Percentiles rank a stretch among this genome's conserved stretches.
Evolutionary conservation across 2,329 filamentous ascomycete genomes (phyloP).

Genomic region (Basipetospora sp.): DNA sequence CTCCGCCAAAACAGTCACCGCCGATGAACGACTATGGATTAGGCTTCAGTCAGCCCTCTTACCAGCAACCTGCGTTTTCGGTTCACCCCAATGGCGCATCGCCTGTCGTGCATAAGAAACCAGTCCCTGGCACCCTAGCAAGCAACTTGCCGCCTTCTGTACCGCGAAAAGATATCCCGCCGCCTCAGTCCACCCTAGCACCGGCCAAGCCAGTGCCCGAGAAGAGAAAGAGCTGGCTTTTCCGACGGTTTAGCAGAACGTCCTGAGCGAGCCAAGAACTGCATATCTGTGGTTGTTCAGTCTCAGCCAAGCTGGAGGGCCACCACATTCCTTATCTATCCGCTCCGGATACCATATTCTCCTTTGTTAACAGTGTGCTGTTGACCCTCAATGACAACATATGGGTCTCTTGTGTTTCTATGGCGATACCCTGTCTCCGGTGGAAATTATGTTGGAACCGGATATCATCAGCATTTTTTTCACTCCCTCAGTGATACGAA

Average conservation of each 20-base stretch:
- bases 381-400: too few species aligned
- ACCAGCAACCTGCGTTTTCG: conserved; percentile 27
- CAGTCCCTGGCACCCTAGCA: neutral
- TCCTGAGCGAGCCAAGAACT: conserved; percentile 16
- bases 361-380: too few species aligned
- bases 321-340: too few species aligned
- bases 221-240: conserved; percentile 85
- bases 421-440: too few species aligned
- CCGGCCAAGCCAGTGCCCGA: conserved; percentile 27
- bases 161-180: conserved; percentile 2
- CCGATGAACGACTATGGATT: conserved; percentile 52
- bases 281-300: neutral
- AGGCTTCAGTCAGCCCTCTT: conserved; percentile 31
- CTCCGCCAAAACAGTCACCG: conserved; percentile 34
- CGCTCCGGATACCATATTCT: too few species aligned
- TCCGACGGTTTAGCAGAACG: conserved; percentile 60
- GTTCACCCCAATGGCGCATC: conserved; percentile 14
- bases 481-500: too few species aligned
- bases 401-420: too few species aligned
- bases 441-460: too few species aligned
- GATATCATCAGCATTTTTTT: too few species aligned
- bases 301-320: too few species aligned
- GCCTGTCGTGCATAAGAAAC: conserved; percentile 2
- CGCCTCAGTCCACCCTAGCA: conserved; percentile 12
- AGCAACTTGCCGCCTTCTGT: conserved; percentile 1